A percentile compares a stretch with the other conserved stretches of the same genome.
phyloP scores from a whole-genome alignment of 2,329 filamentous ascomycete genomes.

The Myotisia sp. region DNA sequence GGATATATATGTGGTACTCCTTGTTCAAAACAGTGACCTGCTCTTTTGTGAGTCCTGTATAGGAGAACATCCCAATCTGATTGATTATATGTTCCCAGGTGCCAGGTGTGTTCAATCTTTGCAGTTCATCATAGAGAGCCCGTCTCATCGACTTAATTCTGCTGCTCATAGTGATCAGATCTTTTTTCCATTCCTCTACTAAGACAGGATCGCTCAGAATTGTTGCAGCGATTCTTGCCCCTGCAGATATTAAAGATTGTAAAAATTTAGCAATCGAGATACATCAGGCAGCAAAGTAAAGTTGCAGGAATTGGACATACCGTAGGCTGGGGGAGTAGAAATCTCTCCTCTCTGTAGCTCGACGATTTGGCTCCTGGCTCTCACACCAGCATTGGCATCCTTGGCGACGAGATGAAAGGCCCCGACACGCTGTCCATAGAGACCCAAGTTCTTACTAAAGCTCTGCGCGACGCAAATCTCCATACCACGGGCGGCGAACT shows the following conservation, averaged over 20 bases:
- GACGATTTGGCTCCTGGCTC: constrained; percentile 69
- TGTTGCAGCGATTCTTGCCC: constrained; percentile 15
- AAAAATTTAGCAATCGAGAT: too few species aligned
- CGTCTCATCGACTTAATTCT: constrained; percentile 85
- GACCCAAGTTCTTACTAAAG: constrained; percentile 54
- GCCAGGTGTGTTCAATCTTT: constrained; percentile 70
- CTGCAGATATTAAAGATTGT: too few species aligned
- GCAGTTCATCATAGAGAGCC: constrained; percentile 62
- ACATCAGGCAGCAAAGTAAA: background rate
- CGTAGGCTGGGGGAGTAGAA: constrained; percentile 79
- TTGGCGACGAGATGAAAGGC: constrained; percentile 56
- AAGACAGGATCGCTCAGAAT: constrained; percentile 63
- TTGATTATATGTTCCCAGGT: constrained; percentile 97
- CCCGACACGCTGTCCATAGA: constrained; percentile 90
- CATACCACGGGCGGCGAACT: constrained; percentile 85
- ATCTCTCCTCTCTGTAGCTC: constrained; percentile 87
- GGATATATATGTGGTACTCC: constrained; percentile 18
- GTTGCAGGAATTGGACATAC: constrained; percentile 21
- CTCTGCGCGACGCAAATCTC: constrained; percentile 45
- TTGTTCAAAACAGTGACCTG: constrained; percentile 13
- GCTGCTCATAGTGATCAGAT: constrained; percentile 80
- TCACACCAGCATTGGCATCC: constrained; percentile 32
- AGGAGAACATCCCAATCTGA: constrained; percentile 39
- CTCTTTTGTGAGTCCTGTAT: constrained; percentile 17
- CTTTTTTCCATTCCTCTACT: constrained; percentile 78